Conservation (phyloP, 208 protist genomes). For the Tritrichomonas musculus region DNA sequence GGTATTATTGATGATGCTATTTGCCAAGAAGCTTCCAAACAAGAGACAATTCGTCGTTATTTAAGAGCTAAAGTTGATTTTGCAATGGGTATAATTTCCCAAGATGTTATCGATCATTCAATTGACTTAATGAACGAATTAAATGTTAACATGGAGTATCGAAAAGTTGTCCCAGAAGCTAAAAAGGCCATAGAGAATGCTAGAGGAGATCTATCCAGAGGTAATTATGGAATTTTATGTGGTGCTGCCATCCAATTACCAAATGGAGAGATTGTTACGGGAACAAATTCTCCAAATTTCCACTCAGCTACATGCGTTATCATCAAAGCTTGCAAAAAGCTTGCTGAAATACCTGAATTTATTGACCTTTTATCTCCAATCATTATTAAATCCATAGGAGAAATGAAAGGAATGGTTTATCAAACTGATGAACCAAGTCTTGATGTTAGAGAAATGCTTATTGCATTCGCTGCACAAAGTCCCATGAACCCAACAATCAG, state of each 20-base stretch:
- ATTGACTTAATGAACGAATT: neutral
- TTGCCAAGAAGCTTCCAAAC: neutral
- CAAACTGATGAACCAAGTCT: neutral
- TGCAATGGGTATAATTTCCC: neutral
- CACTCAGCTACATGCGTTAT: neutral
- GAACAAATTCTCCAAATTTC: neutral
- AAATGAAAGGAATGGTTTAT: neutral
- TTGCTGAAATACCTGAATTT: neutral
- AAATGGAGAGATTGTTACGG: neutral
- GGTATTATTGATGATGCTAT: neutral
- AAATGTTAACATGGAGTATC: neutral
- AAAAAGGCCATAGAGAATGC: neutral
- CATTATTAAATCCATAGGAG: neutral
- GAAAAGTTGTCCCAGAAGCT: neutral
- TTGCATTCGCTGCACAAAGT: neutral
- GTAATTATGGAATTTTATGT: neutral
- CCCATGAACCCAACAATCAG: neutral
- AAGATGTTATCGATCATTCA: neutral
- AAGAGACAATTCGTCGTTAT: neutral
- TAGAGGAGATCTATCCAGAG: neutral
- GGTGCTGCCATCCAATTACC: neutral
- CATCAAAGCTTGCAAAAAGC: neutral
- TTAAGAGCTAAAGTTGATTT: neutral
- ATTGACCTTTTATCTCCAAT: neutral
- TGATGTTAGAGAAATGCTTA: neutral